Percentiles rank a stretch among this genome's conserved stretches.
phyloP scores from a whole-genome alignment of 176 grass and related monocot species.

The Miscanthus lutarioriparius region DNA sequence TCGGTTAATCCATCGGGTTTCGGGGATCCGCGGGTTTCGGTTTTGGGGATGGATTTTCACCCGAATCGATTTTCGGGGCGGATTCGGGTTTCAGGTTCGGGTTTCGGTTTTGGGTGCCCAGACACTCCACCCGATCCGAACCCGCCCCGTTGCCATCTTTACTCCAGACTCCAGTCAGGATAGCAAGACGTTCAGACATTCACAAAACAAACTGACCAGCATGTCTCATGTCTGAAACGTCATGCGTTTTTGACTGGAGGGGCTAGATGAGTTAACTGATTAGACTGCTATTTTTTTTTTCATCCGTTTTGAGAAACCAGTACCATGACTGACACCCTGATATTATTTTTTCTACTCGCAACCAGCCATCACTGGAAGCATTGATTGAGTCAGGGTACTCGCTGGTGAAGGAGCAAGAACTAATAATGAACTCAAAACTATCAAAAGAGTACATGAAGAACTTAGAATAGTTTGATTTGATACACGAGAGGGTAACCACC shows the following conservation, averaged over 20 bases:
- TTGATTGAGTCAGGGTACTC: constrained; percentile 69
- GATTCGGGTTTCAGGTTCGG: too few species aligned
- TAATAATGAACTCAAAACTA: constrained; percentile 73
- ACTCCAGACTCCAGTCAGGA: background rate
- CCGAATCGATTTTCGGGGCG: too few species aligned
- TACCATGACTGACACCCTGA: constrained; percentile 1
- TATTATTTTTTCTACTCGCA: background rate
- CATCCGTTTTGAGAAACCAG: background rate
- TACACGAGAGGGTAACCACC: background rate
- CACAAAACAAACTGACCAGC: background rate
- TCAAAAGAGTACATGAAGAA: constrained; percentile 97
- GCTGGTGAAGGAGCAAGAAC: constrained; percentile 73
- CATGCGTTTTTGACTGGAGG: background rate
- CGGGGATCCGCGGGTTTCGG: too few species aligned
- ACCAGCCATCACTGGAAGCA: constrained; percentile 71
- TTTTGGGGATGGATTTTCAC: too few species aligned
- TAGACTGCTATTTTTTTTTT: background rate
- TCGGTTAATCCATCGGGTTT: too few species aligned
- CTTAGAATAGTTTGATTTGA: constrained; percentile 57
- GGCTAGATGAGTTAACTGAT: background rate
- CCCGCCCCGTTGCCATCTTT: too few species aligned
- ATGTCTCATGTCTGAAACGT: background rate
- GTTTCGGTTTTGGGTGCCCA: too few species aligned
- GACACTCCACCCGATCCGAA: too few species aligned
- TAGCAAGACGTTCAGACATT: background rate